Conservation (phyloP, 139 green algal genomes). For the Chlamydomonas incerta region DNA sequence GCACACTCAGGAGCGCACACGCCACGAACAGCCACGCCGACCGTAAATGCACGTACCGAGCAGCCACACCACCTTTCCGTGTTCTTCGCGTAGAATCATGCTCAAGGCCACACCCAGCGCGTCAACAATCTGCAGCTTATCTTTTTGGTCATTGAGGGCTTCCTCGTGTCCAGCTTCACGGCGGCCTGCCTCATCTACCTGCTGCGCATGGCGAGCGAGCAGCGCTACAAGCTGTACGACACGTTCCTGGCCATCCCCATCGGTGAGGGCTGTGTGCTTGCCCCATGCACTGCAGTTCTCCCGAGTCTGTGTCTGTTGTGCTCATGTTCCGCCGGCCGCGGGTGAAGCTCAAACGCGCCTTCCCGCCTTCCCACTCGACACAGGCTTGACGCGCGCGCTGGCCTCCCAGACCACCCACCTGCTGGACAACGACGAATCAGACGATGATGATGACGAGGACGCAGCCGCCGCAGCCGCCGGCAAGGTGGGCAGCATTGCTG, state of each 20-base stretch:
- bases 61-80: background rate
- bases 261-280: no score
- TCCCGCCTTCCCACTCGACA: background rate
- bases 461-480: background rate
- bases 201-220: background rate
- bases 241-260: slow-evolving; percentile 28
- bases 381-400: slow-evolving; percentile 26
- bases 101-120: background rate
- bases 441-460: slow-evolving; percentile 31
- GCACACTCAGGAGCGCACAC: no score
- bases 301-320: no score
- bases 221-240: slow-evolving; percentile 34
- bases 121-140: slow-evolving; percentile 29
- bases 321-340: no score
- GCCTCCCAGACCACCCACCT: slow-evolving; percentile 33
- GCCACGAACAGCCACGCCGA: no score
- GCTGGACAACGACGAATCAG: slow-evolving; percentile 18
- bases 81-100: background rate
- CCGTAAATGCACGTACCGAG: background rate
- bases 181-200: slow-evolving; percentile 9
- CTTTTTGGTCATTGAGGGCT: slow-evolving; percentile 19
- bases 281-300: no score
- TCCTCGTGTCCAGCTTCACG: background rate
- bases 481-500: slow-evolving; percentile 4
- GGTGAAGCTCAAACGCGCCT: no score